Evolutionary conservation across 345 rosid species (phyloP).

Genomic region (Melaleuca quinquenervia): DNA sequence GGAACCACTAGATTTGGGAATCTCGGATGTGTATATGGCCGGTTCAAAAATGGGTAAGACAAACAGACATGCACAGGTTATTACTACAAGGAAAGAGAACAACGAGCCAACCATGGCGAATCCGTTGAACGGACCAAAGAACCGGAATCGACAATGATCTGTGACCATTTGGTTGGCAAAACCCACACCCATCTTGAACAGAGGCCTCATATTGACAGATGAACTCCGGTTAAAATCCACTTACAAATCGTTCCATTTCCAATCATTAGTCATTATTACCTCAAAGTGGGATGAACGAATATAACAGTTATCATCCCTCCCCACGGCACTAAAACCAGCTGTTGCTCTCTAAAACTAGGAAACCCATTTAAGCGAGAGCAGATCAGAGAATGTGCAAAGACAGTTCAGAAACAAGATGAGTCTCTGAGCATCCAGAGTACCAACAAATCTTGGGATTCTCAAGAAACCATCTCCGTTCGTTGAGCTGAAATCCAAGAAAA

Average conservation of each 20-base stretch:
- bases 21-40: slow-evolving; percentile 1
- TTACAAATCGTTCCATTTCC: neutral
- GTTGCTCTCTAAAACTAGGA: neutral
- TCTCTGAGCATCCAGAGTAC: neutral
- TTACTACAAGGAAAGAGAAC: slow-evolving; percentile 29
- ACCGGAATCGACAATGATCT: slow-evolving; percentile 19
- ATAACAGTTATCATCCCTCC: neutral
- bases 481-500: neutral
- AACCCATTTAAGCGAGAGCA: neutral
- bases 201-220: slow-evolving; percentile 11
- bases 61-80: slow-evolving; percentile 24
- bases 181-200: slow-evolving; percentile 10
- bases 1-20: slow-evolving; percentile 12
- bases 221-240: slow-evolving; percentile 3
- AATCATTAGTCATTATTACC: neutral
- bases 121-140: slow-evolving; percentile 27
- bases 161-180: slow-evolving; percentile 17
- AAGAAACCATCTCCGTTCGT: neutral
- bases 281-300: neutral
- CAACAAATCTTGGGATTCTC: neutral
- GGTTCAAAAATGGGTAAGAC: slow-evolving; percentile 33
- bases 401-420: neutral
- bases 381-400: neutral
- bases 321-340: neutral
- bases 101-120: slow-evolving; percentile 19